These are phyloP conservation scores for Fusarium goolgardi DNA, from an alignment of 2,329 filamentous ascomycete genomes.

Conservation along the genomic window DNA sequence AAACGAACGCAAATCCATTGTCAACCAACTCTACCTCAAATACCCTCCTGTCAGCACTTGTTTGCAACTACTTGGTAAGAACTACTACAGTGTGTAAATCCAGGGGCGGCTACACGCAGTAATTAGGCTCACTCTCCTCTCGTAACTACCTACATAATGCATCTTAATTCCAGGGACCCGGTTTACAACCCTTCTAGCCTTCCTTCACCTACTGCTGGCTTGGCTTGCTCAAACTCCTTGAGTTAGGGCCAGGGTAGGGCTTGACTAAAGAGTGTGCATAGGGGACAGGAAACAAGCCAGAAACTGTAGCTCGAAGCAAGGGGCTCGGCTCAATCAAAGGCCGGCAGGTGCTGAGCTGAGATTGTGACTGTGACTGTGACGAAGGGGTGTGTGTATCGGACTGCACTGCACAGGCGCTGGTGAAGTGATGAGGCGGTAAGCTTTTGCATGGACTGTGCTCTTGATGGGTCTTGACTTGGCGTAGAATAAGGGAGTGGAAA, in stretches of 20 bases:
- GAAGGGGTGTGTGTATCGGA: constrained; percentile 12
- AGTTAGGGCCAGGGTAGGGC: constrained; percentile 30
- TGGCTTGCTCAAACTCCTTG: neutral
- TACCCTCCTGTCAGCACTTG: neutral
- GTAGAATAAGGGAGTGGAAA: constrained; percentile 24
- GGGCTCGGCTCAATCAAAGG: constrained; percentile 1
- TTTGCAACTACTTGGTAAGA: neutral
- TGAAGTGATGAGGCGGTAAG: constrained; percentile 32
- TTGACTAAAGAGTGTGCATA: constrained; percentile 22
- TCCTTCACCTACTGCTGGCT: constrained; percentile 1
- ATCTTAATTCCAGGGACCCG: constrained; percentile 34
- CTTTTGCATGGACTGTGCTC: constrained; percentile 34
- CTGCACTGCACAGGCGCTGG: neutral
- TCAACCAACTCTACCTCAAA: neutral
- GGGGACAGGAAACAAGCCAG: neutral
- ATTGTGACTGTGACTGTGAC: neutral
- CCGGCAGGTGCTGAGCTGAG: neutral
- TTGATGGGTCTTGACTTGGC: constrained; percentile 5
- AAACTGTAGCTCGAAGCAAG: neutral
- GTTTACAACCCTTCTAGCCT: constrained; percentile 12
- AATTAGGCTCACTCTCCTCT: neutral
- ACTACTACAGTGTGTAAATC: constrained; percentile 8
- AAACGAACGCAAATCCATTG: neutral
- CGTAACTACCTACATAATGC: neutral
- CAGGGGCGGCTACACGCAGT: neutral